These are phyloP conservation scores for Pseudocercospora fijiensis DNA, from an alignment of 2,329 filamentous ascomycete genomes.

Conservation along the genomic window DNA sequence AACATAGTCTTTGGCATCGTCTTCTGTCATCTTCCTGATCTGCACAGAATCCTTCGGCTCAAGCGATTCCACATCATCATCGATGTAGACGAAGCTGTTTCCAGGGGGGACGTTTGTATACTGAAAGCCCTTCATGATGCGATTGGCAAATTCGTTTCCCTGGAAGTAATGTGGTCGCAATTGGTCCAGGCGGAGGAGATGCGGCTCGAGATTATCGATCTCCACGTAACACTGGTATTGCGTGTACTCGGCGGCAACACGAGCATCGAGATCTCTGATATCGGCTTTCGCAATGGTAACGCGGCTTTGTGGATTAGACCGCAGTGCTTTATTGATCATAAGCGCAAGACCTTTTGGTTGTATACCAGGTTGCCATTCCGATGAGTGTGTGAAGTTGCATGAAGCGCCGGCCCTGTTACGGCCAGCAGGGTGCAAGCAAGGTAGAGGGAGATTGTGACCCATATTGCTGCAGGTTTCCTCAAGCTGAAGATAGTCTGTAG, in stretches of 20 bases:
- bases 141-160: not conserved
- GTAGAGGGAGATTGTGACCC: not conserved
- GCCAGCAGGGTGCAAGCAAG: not conserved
- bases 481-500: not conserved
- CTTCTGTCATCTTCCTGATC: not conserved
- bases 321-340: not conserved
- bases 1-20: not conserved
- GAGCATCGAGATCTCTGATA: not conserved
- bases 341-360: not conserved
- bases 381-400: not conserved
- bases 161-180: not conserved
- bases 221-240: not conserved
- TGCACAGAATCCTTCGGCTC: not conserved
- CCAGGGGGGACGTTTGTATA: not conserved
- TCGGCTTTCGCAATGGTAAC: not conserved
- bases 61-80: not conserved
- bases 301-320: not conserved
- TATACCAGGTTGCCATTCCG: not conserved
- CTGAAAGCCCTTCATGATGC: not conserved
- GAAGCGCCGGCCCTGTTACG: not conserved
- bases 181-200: not conserved
- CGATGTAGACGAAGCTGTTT: not conserved
- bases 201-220: not conserved
- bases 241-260: not conserved
- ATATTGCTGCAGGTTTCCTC: not conserved